A percentile compares a stretch with the other conserved stretches of the same genome.
Conservation (phyloP, 306 rosid species). For the Inga laurina region DNA sequence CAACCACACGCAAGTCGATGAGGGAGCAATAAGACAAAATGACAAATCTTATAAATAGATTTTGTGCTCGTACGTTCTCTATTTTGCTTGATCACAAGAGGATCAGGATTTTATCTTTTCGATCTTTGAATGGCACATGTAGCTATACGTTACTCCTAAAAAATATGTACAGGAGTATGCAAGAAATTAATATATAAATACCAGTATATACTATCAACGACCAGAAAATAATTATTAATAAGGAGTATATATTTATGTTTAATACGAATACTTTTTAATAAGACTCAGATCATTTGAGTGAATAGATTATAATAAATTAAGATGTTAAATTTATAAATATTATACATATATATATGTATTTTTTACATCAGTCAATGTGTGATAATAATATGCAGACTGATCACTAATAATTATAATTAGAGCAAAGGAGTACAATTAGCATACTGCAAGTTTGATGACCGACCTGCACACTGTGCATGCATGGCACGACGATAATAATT, state of each 20-base stretch:
- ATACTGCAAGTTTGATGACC: constrained; percentile 21
- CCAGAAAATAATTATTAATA: neutral
- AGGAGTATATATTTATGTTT: no score
- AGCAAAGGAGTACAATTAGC: neutral
- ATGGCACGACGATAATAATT: constrained; percentile 34
- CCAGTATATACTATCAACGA: neutral
- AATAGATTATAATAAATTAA: no score
- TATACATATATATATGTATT: no score
- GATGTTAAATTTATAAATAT: neutral
- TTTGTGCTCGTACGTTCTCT: neutral
- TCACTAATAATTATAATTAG: neutral
- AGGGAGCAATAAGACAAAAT: neutral
- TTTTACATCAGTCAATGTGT: neutral
- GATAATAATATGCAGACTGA: neutral
- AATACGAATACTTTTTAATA: neutral
- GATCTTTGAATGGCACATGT: neutral
- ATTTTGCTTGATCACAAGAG: neutral
- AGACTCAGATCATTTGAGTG: neutral
- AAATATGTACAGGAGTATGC: neutral
- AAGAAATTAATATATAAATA: neutral
- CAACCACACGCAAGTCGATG: neutral
- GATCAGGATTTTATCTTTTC: neutral
- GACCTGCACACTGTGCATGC: constrained; percentile 40
- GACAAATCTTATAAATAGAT: neutral
- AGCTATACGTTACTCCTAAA: neutral